Evolutionary conservation across 148 eudicot species (phyloP), one percentile per base, ranked within the genome.

Genomic region (Chenopodium suecicum): DNA sequence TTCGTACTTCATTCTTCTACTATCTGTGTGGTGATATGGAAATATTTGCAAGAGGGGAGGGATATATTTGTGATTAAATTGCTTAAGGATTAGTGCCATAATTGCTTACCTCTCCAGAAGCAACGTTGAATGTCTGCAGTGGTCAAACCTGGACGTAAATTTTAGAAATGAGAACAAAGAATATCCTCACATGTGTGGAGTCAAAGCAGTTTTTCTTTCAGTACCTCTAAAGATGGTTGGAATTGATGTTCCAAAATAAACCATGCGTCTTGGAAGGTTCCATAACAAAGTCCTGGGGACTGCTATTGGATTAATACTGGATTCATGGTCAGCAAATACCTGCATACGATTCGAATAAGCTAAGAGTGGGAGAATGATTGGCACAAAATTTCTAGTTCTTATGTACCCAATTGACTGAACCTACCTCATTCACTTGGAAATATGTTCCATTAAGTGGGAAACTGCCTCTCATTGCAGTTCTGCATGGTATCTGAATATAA

Each of bases 391-490:
- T 22, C 27, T 79, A 83, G 20, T 66, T 52, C 22, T 37, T 64
- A 44, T 67, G 56, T 54, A 69, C 16, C 73, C 66, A 48, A 79
- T 67, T 2, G 52, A 77, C 63, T 20, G 70, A 23, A 12, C 13
- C 72, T 85, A 93, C 98, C 94, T 95, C 98, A 74, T 95, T 95
- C 46, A 95, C 98, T 89, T 95, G 98, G 83, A 93, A 95, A 83
- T 95, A 95, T 73, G 98, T 95, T 52, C 98, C 98, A 82, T 95
- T 95, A 70, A 95, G 90, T 25, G 98, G 98, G 85, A 95, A 95
- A 83, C 98, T 93, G 70, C 98, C 98, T 86, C 93, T 89, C 98
- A 93, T 95, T 73, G 98, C 98, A 74, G 98, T 95, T 84, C 98
- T 89, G 78, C 97, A 93, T 80, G 98, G 98, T 89, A 95, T 91